Evolutionary conservation across 2,329 filamentous ascomycete genomes (phyloP), one percentile per base, ranked within the genome.

Genomic region (Nothophaeocryptopus gaeumannii): DNA sequence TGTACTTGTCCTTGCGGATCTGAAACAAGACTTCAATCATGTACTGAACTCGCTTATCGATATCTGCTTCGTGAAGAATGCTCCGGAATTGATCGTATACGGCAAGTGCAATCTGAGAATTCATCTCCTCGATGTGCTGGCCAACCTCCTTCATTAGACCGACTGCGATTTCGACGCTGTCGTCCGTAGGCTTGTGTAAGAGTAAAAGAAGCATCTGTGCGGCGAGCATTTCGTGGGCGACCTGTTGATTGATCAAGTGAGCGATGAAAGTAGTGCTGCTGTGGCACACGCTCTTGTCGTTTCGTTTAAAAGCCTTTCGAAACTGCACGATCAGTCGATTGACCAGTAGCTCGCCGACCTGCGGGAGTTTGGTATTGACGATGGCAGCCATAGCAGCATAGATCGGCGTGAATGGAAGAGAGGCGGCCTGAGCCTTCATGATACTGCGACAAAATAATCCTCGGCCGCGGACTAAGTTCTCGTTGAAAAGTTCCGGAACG

Each of bases 1-100:
- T 96, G 77, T 95, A 99, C 63, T 87, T 87, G 72, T 97, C 92
- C 72, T 96, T 96, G 56, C 93, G 83, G 48, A 96, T 86, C 73
- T 99, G 91, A 69, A 99, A 99, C 37, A 99, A 74, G 5, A 97
- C 93, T 70, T 99, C 93, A 50, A 99, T 92, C 88, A 96, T 96
- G 72, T 97, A 99, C 72, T 99, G 93, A n/a, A 92, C 91, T 58
- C 93, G 82, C 77, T 96, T 96, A 67, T 97, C 92, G 68, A 99
- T 96, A 65, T 93, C 91, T 38, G 90, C 90, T 70, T 99, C 93
- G 73, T 99, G 92, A 8, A 99, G 76, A 56, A 97, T 96, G 62
- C 86, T 92, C 61, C 93, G 79, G 75, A 99, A 95, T 69, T 96
- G 91, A 65, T 99, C 93, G 66, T 95, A 99, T 7, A 99, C 89